These are phyloP conservation scores for Oryza officinalis DNA, from an alignment of 176 grass and related monocot genomes.

Conservation along the genomic window DNA sequence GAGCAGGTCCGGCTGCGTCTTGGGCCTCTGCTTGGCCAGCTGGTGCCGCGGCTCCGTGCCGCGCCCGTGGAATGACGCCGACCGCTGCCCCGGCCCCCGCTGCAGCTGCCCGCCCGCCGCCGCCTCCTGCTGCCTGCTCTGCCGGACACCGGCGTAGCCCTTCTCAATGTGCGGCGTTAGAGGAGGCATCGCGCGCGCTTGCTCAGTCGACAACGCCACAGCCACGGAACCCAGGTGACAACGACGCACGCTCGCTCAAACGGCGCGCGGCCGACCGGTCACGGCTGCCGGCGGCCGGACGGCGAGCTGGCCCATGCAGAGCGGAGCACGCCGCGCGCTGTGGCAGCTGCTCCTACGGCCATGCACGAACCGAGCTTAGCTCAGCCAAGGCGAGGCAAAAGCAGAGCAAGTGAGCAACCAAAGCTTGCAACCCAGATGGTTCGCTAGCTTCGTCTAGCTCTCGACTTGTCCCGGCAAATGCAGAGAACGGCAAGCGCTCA, in stretches of 20 bases:
- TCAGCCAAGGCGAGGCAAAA: background rate
- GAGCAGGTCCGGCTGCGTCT: constrained; percentile 76
- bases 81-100: constrained; percentile 37
- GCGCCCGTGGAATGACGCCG: constrained; percentile 68
- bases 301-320: constrained; percentile 12
- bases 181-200: constrained; percentile 37
- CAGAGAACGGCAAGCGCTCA: background rate
- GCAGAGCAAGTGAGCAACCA: background rate
- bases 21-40: constrained; percentile 51
- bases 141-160: constrained; percentile 21
- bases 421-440: background rate
- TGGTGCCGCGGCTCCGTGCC: constrained; percentile 32
- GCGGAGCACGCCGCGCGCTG: constrained; percentile 19
- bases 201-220: background rate
- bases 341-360: constrained; percentile 16
- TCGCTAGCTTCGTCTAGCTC: background rate
- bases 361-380: background rate
- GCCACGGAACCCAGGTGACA: background rate
- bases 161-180: constrained; percentile 24
- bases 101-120: background rate
- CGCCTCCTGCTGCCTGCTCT: constrained; percentile 5
- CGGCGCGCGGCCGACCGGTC: background rate
- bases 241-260: background rate
- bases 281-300: constrained; percentile 28
- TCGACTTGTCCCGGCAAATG: constrained; percentile 15